These are phyloP conservation scores for Hypericum androsaemum DNA, from an alignment of 345 rosid species.

Conservation along the genomic window DNA sequence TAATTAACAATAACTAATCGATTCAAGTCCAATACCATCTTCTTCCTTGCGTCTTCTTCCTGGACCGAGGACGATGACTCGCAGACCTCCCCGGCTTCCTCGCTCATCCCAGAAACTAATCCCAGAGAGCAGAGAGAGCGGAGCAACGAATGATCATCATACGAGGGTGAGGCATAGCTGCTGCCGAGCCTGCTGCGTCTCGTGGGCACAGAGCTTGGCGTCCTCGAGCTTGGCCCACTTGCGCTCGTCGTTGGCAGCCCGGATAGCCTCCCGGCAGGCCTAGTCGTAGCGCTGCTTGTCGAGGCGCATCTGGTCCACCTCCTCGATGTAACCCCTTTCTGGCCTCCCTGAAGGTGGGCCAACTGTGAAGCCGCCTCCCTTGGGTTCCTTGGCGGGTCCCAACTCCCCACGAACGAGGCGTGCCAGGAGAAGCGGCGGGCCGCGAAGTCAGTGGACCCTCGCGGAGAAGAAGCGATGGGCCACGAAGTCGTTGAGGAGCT, in stretches of 20 bases:
- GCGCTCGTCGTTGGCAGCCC: slow-evolving; percentile 75
- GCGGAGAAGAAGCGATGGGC: slow-evolving; percentile 15
- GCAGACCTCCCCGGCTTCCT: no score
- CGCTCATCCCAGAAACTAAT: no score
- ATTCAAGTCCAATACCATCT: no score
- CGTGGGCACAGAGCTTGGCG: slow-evolving; percentile 68
- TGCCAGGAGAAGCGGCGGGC: slow-evolving; percentile 45
- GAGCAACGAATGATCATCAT: slow-evolving; percentile 8
- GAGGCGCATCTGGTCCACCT: slow-evolving; percentile 53
- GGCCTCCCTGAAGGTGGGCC: slow-evolving; percentile 41
- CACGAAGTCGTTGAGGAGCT: no score
- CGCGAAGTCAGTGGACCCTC: no score
- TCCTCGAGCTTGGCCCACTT: slow-evolving; percentile 65
- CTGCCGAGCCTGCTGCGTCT: no score
- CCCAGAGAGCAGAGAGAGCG: not conserved
- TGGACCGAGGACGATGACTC: no score
- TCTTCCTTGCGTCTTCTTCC: no score
- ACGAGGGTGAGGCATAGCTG: slow-evolving; percentile 47
- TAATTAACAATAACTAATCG: no score
- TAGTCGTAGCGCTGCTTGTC: slow-evolving; percentile 81
- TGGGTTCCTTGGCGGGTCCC: slow-evolving; percentile 58
- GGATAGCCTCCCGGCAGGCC: slow-evolving; percentile 50
- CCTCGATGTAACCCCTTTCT: slow-evolving; percentile 58
- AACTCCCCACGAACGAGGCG: slow-evolving; percentile 53
- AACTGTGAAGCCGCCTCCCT: slow-evolving; percentile 62